Percentiles rank a stretch among this genome's conserved stretches.
Conservation (phyloP, 306 rosid species). For the Quercus gilva region DNA sequence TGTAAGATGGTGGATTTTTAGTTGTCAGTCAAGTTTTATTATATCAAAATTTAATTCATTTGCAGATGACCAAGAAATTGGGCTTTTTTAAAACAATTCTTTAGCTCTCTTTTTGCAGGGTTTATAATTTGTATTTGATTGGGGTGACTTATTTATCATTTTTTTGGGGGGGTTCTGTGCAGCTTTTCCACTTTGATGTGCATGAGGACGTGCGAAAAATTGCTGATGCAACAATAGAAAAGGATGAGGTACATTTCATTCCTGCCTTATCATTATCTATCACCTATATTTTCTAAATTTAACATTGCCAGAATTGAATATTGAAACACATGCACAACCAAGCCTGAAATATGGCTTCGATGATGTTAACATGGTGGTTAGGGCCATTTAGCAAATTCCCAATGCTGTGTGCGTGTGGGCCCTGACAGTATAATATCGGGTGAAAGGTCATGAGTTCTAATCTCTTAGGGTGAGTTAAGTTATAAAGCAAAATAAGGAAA, state of each 20-base stretch:
- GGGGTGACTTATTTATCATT: constrained; percentile 15
- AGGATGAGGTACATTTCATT: constrained; percentile 74
- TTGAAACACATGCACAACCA: background rate
- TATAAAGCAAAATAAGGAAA: too few relatives aligned
- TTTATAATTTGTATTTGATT: constrained; percentile 12
- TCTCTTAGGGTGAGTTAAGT: too few relatives aligned
- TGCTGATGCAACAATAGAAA: constrained; percentile 96
- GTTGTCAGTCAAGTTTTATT: background rate
- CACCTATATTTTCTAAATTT: background rate
- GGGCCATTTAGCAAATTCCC: background rate
- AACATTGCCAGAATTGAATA: background rate
- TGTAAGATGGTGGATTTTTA: background rate
- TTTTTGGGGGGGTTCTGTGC: constrained; percentile 1
- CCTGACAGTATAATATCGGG: too few relatives aligned
- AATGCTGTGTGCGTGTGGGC: too few relatives aligned
- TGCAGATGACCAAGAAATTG: background rate
- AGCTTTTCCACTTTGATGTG: constrained; percentile 98
- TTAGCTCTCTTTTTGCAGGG: too few relatives aligned
- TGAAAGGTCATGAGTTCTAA: too few relatives aligned
- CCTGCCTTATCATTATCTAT: constrained; percentile 1
- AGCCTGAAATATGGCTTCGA: background rate
- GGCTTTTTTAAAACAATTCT: background rate
- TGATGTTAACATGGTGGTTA: background rate
- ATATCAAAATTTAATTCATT: background rate
- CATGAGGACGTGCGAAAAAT: constrained; percentile 91